Base-by-base conservation (phyloP, 345 rosid genomes). In the Bruguiera gymnorhiza region DNA sequence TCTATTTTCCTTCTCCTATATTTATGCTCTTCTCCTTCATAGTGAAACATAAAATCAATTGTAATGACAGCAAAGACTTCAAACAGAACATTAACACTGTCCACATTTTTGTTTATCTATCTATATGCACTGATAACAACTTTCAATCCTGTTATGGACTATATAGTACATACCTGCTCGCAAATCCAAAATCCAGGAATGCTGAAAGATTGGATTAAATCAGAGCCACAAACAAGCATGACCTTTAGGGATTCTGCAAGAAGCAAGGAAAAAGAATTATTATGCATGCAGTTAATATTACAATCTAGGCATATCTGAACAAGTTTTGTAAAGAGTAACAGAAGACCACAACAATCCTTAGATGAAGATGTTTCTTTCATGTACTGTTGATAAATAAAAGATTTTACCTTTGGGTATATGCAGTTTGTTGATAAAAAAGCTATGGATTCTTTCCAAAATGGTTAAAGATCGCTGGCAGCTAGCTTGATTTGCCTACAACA, bases 221-320 rank as follows among this genome's bases (percentile, higher is more conserved):
- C 99, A 77, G 98, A 90, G 82, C 96, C 98, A 72, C 99, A 95
- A 39, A 95, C 75, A 65, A 95, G 88, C 97, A 92, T 86, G 79
- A 90, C 84, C 77, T 75, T 85, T 30, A 87, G 87, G 80, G 88
- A 81, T 66, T 68, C 98, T 92, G 76, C 70, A 68, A 76, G 53
- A 19, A 66, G 13, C 48, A 73, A 69, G 53, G 37, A 43, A 48
- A 75, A 52, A 4, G 26, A 65, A 30, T 20, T 3, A 9, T 62
- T 18, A 68, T 59, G 5, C 58, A 46, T 60, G 54, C 56, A 16
- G 23, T 50, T 26, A 6, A 26, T 27, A 53, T 20, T 27, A 50
- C 11, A 31, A 62, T 24, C 34, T 34, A 60, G 66, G 50, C 16
- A 43, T 43, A 43, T 43, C 63, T 29, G 62, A 66, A 57, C 51